Base-by-base conservation (phyloP, 768 basidiomycete species). In the Pleurotus platypus region DNA sequence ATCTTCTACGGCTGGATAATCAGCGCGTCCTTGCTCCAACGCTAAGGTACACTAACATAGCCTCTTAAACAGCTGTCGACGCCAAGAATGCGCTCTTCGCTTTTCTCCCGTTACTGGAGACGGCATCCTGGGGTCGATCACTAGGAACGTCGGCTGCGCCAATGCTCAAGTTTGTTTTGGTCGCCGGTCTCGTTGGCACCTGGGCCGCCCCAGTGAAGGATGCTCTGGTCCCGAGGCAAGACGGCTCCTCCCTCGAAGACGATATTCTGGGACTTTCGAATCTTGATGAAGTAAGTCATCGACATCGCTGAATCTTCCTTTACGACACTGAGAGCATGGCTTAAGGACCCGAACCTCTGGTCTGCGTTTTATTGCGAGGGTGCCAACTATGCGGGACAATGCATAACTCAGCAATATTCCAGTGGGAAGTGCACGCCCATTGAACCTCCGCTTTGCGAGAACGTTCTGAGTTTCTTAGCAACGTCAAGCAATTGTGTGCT, bases 341-440 rank as follows among this genome's bases (percentile, higher is more conserved):
- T 45, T 13, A 45, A 45, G 42, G 20, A n/a, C 30, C 4, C 15
- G n/a, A 37, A 54, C 16, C 39, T 12, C n/a, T 38, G 39, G 51
- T 20, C 27, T 22, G 51, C 51, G 9, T 40, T 54, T 16, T 54
- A 54, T 24, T 54, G 51, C 22, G 51, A 54, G 12, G 51, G 51
- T 8, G 16, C 38, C n/a, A 18, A 30, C 7, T 54, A 54, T 22
- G 12, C 5, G 5, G 39, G 39, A 8, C 16, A 24, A 9, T 54
- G 51, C 15, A 54, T 42, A 6, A 18, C 51, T 22, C 51, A 54
- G 26, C 35, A 20, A 20, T 54, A 40, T 26, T 11, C 51, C 3
- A 16, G 8, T 12, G n/a, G 27, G 11, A 20, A 54, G 8, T 54
- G 51, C 39, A 54, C 51, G 15, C 39, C 16, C 39, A 38, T 54